Conservation (phyloP, 306 rosid species). For the Dryas octopetala region DNA sequence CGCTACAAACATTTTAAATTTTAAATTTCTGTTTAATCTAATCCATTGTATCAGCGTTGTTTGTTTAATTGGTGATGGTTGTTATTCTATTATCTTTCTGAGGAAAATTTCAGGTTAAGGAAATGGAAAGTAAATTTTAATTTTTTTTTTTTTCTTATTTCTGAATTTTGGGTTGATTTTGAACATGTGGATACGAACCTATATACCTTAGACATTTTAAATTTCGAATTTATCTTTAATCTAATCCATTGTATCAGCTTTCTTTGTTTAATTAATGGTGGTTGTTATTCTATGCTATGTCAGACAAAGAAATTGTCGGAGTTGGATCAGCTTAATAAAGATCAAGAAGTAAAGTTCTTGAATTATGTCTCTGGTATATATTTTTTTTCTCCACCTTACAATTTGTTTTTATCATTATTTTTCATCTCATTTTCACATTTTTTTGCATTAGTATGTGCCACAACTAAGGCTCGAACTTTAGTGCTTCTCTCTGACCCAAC, state of each 20-base stretch:
- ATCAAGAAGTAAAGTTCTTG: conserved; percentile 72
- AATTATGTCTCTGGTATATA: conserved; percentile 61
- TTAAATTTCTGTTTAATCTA: background rate
- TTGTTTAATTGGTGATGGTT: conserved; percentile 8
- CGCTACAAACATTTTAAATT: background rate
- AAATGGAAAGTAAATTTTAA: background rate
- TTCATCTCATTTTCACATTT: background rate
- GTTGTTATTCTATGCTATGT: background rate
- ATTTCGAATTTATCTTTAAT: background rate
- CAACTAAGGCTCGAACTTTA: background rate
- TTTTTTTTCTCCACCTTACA: background rate
- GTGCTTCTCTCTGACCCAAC: conserved; percentile 3
- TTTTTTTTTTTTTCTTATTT: background rate
- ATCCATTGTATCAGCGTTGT: background rate
- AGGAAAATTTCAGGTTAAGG: background rate
- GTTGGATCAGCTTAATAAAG: conserved; percentile 49
- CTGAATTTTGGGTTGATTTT: background rate
- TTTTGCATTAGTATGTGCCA: background rate
- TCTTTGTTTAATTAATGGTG: conserved; percentile 7
- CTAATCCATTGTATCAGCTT: background rate
- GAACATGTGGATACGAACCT: background rate
- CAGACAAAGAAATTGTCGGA: conserved; percentile 61
- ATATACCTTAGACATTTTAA: background rate
- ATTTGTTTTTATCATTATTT: background rate
- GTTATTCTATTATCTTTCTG: background rate